phyloP scores from a whole-genome alignment of 208 protist genomes.

The Leishmania guyanensis region DNA sequence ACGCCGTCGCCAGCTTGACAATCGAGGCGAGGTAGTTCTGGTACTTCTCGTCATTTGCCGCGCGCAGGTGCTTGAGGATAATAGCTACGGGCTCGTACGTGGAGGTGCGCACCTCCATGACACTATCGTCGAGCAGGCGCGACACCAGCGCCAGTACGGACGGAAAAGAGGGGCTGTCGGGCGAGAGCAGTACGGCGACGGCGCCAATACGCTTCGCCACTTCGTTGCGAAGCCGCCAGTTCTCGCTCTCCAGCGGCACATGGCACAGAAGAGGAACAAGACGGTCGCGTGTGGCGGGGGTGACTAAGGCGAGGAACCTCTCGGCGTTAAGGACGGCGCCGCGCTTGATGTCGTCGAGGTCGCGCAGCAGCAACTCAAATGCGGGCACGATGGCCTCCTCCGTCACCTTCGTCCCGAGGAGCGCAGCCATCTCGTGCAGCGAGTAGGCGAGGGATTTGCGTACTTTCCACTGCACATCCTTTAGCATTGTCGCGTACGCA shows the following conservation, averaged over 20 bases:
- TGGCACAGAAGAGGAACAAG: conserved; percentile 81
- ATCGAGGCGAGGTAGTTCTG: conserved; percentile 69
- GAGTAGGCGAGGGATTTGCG: conserved; percentile 94
- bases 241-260: conserved; percentile 90
- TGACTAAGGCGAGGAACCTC: conserved; percentile 79
- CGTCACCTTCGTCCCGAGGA: conserved; percentile 90
- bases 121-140: conserved; percentile 87
- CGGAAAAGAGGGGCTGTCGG: conserved; percentile 47
- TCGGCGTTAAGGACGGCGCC: conserved; percentile 89
- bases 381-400: conserved; percentile 84
- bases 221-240: conserved; percentile 94
- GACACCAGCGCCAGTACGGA: conserved; percentile 72
- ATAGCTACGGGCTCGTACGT: conserved; percentile 80
- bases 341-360: conserved; percentile 96
- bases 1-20: conserved; percentile 66
- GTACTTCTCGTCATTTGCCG: conserved; percentile 35
- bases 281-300: conserved; percentile 47
- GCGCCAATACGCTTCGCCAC: conserved; percentile 87
- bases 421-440: conserved; percentile 93
- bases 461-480: conserved; percentile 96
- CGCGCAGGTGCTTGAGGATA: conserved; percentile 72
- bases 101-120: conserved; percentile 86
- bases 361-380: conserved; percentile 94
- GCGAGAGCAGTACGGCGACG: conserved; percentile 75
- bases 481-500: conserved; percentile 93